Base-by-base conservation (phyloP, 163 green algal genomes). In the Chlamydomonas reinhardtii region DNA sequence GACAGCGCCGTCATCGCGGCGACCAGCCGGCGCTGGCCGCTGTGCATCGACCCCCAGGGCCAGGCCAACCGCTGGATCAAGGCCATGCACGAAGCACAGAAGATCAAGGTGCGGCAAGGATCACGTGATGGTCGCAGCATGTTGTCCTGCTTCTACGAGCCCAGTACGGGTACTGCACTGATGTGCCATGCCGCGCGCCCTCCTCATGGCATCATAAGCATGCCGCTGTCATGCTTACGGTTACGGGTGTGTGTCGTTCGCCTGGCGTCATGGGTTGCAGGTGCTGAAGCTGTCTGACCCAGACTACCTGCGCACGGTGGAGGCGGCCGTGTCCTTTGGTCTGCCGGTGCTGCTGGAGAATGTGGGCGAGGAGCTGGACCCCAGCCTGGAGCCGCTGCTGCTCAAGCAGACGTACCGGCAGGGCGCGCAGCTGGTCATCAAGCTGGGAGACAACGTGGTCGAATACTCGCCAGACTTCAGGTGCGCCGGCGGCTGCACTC, bases 61-160 rank as follows among this genome's bases (percentile, higher is more conserved):
- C 94, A 96, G 89, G 94, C 94, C 48, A 96, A 96, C 91, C 94
- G 94, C 83, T 96, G 94, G 94, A 87, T 96, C 54, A 95, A 95
- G 89, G 89, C 89, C 35, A 92, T 95, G 94, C 90, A 96, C 76
- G 89, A 88, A 19, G 43, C 64, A 2, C 86, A 88, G 35, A 91
- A 92, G 64, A 78, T 95, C n/a, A 76, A 90, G 89, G 87, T 94
- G 73, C 27, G 71, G 22, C 39, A 48, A n/a, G n/a, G n/a, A n/a
- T n/a, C n/a, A n/a, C n/a, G n/a, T n/a, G n/a, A n/a, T n/a, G n/a
- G n/a, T n/a, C n/a, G n/a, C n/a, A n/a, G n/a, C n/a, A n/a, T n/a
- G n/a, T n/a, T n/a, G n/a, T n/a, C n/a, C n/a, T n/a, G n/a, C n/a
- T n/a, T n/a, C n/a, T n/a, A n/a, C n/a, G n/a, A n/a, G n/a, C n/a